These are phyloP conservation scores for Cantharellus cinnabarinus DNA, from an alignment of 768 basidiomycete species.

Conservation along the genomic window DNA sequence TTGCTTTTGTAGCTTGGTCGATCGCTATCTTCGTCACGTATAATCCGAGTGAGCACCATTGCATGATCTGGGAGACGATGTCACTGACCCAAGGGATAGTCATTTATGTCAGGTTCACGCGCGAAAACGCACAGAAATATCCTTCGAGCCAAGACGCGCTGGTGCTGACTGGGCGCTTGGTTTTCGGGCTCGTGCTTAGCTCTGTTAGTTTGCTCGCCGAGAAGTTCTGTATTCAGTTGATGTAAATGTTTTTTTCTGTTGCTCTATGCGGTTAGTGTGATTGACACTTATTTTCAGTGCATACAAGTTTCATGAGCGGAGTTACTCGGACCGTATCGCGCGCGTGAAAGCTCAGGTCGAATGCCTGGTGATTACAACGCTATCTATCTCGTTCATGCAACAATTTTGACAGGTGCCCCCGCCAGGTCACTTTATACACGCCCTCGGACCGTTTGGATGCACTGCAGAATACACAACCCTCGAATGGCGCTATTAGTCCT, in stretches of 20 bases:
- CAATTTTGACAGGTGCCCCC: background rate
- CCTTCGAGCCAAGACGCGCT: slow-evolving; percentile 19
- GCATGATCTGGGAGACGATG: background rate
- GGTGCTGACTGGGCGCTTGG: slow-evolving; percentile 35
- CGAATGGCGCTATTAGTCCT: slow-evolving; percentile 28
- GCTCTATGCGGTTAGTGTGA: too few species aligned
- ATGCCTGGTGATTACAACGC: slow-evolving; percentile 26
- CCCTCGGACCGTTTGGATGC: slow-evolving; percentile 57
- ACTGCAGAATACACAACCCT: slow-evolving; percentile 16
- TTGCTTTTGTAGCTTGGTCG: slow-evolving; percentile 48
- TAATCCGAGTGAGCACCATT: background rate
- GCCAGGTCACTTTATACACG: slow-evolving; percentile 36
- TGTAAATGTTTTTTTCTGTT: slow-evolving; percentile 15
- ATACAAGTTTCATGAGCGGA: slow-evolving; percentile 20
- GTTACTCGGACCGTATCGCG: slow-evolving; percentile 57
- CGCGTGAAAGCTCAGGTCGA: slow-evolving; percentile 65
- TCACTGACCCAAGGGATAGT: background rate
- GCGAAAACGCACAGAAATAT: slow-evolving; percentile 11
- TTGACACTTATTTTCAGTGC: slow-evolving; percentile 7
- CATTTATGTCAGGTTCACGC: background rate
- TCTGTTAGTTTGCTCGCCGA: slow-evolving; percentile 52
- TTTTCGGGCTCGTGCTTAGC: slow-evolving; percentile 56
- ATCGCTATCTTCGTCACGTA: slow-evolving; percentile 36
- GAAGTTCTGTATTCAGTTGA: slow-evolving; percentile 75
- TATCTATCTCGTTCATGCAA: background rate